These are phyloP conservation scores for Cyberlindnera veronae DNA, from an alignment of 805 yeast genomes.

Conservation along the genomic window DNA sequence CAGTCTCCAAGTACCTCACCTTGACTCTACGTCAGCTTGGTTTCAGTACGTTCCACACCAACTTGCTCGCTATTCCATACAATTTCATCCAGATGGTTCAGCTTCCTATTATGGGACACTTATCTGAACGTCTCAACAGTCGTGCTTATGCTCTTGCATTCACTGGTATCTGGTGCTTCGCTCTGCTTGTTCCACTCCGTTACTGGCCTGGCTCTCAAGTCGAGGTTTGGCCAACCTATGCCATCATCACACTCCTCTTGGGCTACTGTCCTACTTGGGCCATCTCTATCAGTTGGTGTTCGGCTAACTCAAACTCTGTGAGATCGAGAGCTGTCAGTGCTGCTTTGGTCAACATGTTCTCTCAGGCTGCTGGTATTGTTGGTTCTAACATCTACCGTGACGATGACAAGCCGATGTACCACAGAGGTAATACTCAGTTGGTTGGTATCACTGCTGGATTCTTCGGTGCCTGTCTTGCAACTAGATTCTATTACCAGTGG, in stretches of 20 bases:
- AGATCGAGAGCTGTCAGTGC: slow-evolving; percentile 63
- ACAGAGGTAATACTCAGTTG: slow-evolving; percentile 49
- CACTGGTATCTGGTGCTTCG: slow-evolving; percentile 35
- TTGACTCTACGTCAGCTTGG: too few species aligned
- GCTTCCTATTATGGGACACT: slow-evolving; percentile 34
- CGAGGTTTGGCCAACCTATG: slow-evolving; percentile 41
- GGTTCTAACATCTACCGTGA: slow-evolving; percentile 53
- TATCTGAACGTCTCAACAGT: slow-evolving; percentile 34
- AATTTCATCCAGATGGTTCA: slow-evolving; percentile 36
- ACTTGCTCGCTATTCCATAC: too few species aligned
- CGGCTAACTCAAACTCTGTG: slow-evolving; percentile 59
- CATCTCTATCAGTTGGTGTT: slow-evolving; percentile 55
- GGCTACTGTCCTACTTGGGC: slow-evolving; percentile 52
- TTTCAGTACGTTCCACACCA: too few species aligned
- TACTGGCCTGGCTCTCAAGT: slow-evolving; percentile 41
- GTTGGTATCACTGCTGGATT: slow-evolving; percentile 35
- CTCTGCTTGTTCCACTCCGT: slow-evolving; percentile 32
- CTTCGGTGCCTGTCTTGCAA: slow-evolving; percentile 26
- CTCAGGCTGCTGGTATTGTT: slow-evolving; percentile 54
- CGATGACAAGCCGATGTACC: slow-evolving; percentile 58
- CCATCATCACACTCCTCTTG: slow-evolving; percentile 33
- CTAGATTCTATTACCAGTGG: slow-evolving; percentile 32
- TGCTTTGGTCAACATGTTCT: slow-evolving; percentile 60
- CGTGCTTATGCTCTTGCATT: slow-evolving; percentile 31
- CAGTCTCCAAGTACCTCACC: too few species aligned